phyloP scores from a whole-genome alignment of 2,329 filamentous ascomycete species.

The Xylariaceae sp. region DNA sequence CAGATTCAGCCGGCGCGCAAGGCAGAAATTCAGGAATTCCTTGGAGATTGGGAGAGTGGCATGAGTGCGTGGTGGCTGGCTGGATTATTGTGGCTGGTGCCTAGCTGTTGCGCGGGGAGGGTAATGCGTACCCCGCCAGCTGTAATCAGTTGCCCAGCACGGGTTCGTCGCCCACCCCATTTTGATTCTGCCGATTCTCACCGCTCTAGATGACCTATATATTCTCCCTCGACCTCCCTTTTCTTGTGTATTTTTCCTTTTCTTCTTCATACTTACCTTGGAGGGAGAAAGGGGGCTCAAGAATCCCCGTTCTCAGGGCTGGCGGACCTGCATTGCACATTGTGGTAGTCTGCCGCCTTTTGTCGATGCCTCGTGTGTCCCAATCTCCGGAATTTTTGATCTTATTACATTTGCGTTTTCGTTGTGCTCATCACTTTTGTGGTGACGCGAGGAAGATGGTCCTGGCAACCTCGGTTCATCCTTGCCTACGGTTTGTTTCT shows the following conservation, averaged over 20 bases:
- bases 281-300: conserved; percentile 26
- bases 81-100: no score
- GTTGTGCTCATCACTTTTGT: conserved; percentile 16
- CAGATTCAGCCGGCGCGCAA: no score
- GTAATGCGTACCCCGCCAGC: no score
- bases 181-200: conserved; percentile 8
- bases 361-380: conserved; percentile 27
- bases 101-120: no score
- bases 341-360: conserved; percentile 24
- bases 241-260: neutral
- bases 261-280: conserved; percentile 27
- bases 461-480: no score
- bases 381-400: conserved; percentile 28
- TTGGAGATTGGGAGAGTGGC: no score
- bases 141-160: no score
- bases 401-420: conserved; percentile 13
- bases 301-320: conserved; percentile 17
- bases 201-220: conserved; percentile 4
- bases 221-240: neutral
- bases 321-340: conserved; percentile 29
- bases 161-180: neutral
- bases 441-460: conserved; percentile 22
- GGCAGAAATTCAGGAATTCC: no score
- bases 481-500: no score
- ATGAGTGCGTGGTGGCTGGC: no score